Conservation (phyloP, 2,329 filamentous ascomycete genomes). For the Westerdykella ornata region DNA sequence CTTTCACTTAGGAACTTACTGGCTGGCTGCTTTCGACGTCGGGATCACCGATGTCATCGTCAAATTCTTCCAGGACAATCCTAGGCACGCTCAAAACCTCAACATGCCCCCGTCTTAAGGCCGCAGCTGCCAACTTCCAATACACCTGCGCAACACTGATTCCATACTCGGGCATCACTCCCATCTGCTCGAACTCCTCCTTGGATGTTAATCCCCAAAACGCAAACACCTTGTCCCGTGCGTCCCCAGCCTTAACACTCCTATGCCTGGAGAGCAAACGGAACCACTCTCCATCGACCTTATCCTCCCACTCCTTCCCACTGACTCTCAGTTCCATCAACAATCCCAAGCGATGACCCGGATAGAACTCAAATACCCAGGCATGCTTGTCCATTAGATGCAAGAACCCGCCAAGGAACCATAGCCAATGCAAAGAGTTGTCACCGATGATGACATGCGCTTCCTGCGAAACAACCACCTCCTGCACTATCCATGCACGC, state of each 20-base stretch:
- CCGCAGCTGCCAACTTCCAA: slow-evolving; percentile 1
- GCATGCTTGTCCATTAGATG: slow-evolving; percentile 3
- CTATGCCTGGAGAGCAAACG: slow-evolving; percentile 3
- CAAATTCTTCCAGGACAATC: neutral
- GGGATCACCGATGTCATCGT: neutral
- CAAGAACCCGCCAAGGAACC: slow-evolving; percentile 1
- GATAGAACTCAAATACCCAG: slow-evolving; percentile 5
- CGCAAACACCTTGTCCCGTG: slow-evolving; percentile 8
- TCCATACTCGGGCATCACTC: slow-evolving; percentile 4
- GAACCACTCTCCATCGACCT: slow-evolving; percentile 1
- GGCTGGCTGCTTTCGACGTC: too few relatives aligned
- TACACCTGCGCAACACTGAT: slow-evolving; percentile 2
- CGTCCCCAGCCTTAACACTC: neutral
- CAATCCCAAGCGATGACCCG: neutral
- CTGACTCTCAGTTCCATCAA: neutral
- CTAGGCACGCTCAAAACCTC: slow-evolving; percentile 4
- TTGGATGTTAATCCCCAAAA: slow-evolving; percentile 6
- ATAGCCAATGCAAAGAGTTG: neutral
- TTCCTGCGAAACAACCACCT: slow-evolving; percentile 2
- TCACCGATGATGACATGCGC: slow-evolving; percentile 1
- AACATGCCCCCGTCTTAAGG: slow-evolving; percentile 1
- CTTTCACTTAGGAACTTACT: too few relatives aligned
- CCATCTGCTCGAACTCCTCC: slow-evolving; percentile 1
- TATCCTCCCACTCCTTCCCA: slow-evolving; percentile 1
- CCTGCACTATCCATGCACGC: slow-evolving; percentile 10